Evolutionary conservation across 2,329 filamentous ascomycete species (phyloP), one percentile per base, ranked within the genome.

Genomic region (Alternaria sp.): DNA sequence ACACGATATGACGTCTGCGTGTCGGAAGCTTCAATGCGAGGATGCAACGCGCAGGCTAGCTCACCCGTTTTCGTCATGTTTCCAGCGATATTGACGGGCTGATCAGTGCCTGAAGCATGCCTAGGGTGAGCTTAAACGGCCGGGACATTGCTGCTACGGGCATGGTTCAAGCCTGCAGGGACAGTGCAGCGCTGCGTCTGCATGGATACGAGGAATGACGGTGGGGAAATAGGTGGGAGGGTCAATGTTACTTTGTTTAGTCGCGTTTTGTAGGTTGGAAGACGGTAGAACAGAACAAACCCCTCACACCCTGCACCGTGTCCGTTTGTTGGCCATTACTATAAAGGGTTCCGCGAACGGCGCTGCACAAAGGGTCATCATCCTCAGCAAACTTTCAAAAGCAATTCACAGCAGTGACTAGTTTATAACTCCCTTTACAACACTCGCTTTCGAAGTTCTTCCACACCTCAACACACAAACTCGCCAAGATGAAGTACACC

Each of bases 401-500:
- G 25, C 36, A 55, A 23, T 45, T 28, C 52, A 43, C 21, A 43
- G 28, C 46, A 40, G 11, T 5, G 23, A 15, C 28, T 25, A 32
- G 15, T 28, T 30, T 32, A 36, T 25, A 28, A 12, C 47, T 46
- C 28, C 47, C 40, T 47, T 45, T 15, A 15, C 43, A 21, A 50
- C 36, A 52, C 26, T 36, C n/a, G 15, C 32, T 52, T 43, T 17
- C 10, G 23, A 55, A 8, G 12, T 46, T 46, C 44, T 46, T 15
- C 30, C 25, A 40, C 50, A 32, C 9, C 21, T 3, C 26, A 67
- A 52, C 56, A 54, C 28, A 54, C 46, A 44, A 25, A 49, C 44
- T 45, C 50, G 19, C 62, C 66, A 77, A 57, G 19, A 81, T 81
- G 79, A 79, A 80, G 74, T 74, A 71, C 68, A 57, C 72, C 54